A percentile compares a stretch with the other conserved stretches of the same genome.
Conservation (phyloP, 2,329 filamentous ascomycete genomes). For the Aspergillus clavatus region DNA sequence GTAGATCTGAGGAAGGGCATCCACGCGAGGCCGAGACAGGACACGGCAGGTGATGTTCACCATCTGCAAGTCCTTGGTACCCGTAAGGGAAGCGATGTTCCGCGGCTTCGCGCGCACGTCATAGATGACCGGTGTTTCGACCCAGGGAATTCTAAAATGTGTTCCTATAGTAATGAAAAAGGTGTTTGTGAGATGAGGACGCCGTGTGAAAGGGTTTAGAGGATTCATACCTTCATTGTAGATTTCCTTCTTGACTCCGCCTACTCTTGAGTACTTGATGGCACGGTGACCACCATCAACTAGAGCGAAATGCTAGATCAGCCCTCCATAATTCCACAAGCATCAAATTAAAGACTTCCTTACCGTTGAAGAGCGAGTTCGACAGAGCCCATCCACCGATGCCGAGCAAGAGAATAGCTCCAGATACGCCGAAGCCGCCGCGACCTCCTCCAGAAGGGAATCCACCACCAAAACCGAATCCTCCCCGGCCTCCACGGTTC, state of each 20-base stretch:
- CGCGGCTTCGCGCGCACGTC: conserved; percentile 96
- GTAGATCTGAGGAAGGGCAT: conserved; percentile 93
- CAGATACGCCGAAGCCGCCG: conserved; percentile 52
- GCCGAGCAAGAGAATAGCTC: conserved; percentile 51
- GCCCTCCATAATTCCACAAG: conserved; percentile 5
- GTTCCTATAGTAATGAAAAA: conserved; percentile 57
- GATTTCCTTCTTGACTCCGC: conserved; percentile 93
- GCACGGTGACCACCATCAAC: conserved; percentile 98
- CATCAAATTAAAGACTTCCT: conserved; percentile 6
- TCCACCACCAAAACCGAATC: conserved; percentile 39
- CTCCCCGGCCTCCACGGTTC: conserved; percentile 46
- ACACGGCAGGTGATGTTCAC: conserved; percentile 99
- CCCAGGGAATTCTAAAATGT: conserved; percentile 90
- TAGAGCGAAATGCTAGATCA: conserved; percentile 24
- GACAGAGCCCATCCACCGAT: conserved; percentile 39
- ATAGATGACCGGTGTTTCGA: conserved; percentile 94
- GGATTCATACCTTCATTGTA: conserved; percentile 72
- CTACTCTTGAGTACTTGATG: conserved; percentile 94
- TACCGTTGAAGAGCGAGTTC: conserved; percentile 66
- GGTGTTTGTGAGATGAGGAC: neutral
- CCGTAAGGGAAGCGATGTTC: conserved; percentile 93
- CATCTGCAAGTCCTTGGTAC: conserved; percentile 99
- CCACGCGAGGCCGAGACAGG: conserved; percentile 81
- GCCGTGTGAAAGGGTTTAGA: conserved; percentile 5
- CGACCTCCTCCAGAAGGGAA: conserved; percentile 52